phyloP scores from a whole-genome alignment of 345 rosid genomes.

The Brassica nigra region DNA sequence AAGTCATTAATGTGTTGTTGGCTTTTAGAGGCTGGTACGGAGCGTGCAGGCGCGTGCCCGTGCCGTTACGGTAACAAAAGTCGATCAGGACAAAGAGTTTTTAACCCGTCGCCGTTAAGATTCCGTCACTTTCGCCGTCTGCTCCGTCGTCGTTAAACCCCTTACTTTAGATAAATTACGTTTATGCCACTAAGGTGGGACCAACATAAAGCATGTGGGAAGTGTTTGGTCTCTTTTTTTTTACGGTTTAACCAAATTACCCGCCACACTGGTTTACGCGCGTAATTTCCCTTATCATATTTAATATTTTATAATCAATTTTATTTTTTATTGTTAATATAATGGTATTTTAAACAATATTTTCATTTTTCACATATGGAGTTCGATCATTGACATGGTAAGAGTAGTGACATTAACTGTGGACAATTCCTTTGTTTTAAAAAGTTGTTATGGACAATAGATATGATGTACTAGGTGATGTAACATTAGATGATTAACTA shows the following conservation, averaged over 20 bases:
- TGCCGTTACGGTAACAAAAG: constrained; percentile 40
- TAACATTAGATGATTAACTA: background rate
- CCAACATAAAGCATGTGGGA: constrained; percentile 30
- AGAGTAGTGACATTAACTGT: background rate
- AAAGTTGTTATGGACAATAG: background rate
- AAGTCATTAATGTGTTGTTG: constrained; percentile 9
- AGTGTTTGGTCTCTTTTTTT: constrained; percentile 15
- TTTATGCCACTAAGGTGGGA: constrained; percentile 33
- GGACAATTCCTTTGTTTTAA: background rate
- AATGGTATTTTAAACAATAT: background rate
- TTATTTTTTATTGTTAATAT: background rate
- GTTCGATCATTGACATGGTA: background rate
- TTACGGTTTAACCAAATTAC: constrained; percentile 33
- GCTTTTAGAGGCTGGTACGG: background rate
- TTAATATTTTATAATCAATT: background rate
- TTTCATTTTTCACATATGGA: background rate
- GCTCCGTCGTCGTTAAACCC: constrained; percentile 57
- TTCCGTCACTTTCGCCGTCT: constrained; percentile 61
- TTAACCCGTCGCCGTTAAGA: constrained; percentile 41
- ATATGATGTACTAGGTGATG: background rate
- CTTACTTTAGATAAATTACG: background rate
- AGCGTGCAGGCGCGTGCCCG: constrained; percentile 41
- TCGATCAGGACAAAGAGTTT: background rate
- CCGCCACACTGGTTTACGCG: background rate
- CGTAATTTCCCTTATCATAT: background rate